phyloP scores from a whole-genome alignment of 129 eudicot species.

The Flaveria trinervia region DNA sequence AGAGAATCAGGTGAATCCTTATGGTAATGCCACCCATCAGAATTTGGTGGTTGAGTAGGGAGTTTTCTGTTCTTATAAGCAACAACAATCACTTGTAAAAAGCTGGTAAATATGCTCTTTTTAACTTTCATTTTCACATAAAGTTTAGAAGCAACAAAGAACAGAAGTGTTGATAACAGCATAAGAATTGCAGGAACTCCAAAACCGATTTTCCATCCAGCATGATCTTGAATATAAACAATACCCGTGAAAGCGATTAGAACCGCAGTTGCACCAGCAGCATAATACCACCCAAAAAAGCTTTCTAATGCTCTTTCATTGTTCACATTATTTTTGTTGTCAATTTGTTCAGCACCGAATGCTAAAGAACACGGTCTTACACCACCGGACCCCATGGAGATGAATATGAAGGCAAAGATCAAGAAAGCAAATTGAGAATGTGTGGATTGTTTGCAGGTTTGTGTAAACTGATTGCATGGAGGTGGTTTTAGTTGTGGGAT shows the following conservation, averaged over 20 bases:
- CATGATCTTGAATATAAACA: conserved; percentile 83
- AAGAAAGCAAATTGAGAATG: conserved; percentile 51
- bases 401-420: conserved; percentile 60
- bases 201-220: conserved; percentile 80
- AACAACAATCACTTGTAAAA: conserved; percentile 43
- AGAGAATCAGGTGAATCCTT: conserved; percentile 22
- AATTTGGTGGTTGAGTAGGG: conserved; percentile 27
- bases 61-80: conserved; percentile 46
- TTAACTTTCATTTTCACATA: conserved; percentile 59
- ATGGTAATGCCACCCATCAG: conserved; percentile 38
- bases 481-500: conserved; percentile 61
- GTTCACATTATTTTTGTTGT: conserved; percentile 40
- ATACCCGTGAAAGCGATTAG: conserved; percentile 69
- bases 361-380: conserved; percentile 80
- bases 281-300: conserved; percentile 81
- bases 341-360: conserved; percentile 87
- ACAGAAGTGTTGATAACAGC: conserved; percentile 61
- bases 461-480: conserved; percentile 46
- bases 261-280: conserved; percentile 54
- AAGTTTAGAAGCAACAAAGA: conserved; percentile 61
- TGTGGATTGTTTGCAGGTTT: conserved; percentile 54
- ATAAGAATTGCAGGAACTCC: conserved; percentile 76
- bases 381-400: conserved; percentile 94
- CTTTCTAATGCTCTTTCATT: conserved; percentile 62
- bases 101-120: conserved; percentile 44